These are phyloP conservation scores for Pleomassaria siparia DNA, from an alignment of 2,329 filamentous ascomycete species.

Conservation along the genomic window DNA sequence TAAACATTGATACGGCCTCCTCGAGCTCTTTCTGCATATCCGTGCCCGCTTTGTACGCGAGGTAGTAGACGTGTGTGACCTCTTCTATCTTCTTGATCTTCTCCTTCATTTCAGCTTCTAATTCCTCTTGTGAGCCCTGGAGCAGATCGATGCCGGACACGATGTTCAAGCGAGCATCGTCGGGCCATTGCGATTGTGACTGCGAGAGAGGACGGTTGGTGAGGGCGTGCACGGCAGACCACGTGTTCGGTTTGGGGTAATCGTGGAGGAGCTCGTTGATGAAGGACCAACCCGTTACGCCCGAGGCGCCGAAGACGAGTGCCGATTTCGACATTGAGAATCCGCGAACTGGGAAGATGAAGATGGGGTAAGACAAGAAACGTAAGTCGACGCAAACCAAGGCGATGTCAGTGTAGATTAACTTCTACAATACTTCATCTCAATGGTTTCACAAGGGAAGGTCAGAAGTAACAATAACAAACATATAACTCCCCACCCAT, in stretches of 20 bases:
- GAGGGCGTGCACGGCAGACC: conserved; percentile 44
- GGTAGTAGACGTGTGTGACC: conserved; percentile 49
- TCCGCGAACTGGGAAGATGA: not conserved
- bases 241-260: conserved; percentile 40
- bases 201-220: conserved; percentile 43
- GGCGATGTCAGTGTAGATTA: too few species aligned
- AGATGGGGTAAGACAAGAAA: not conserved
- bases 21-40: conserved; percentile 43
- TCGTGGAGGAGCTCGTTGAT: conserved; percentile 43
- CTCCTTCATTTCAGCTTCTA: conserved; percentile 38
- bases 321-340: conserved; percentile 38
- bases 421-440: too few species aligned
- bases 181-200: conserved; percentile 40
- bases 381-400: not conserved
- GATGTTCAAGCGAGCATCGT: conserved; percentile 44
- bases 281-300: conserved; percentile 48
- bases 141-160: conserved; percentile 49
- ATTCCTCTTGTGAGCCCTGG: conserved; percentile 40
- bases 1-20: conserved; percentile 47
- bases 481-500: too few species aligned
- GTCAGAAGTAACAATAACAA: too few species aligned
- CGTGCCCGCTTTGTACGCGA: conserved; percentile 47
- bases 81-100: conserved; percentile 39
- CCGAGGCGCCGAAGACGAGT: conserved; percentile 47
- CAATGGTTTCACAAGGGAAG: too few species aligned